Evolutionary conservation across 176 grass and related monocot genomes (phyloP).

Genomic region (Coix lacrymajobi): DNA sequence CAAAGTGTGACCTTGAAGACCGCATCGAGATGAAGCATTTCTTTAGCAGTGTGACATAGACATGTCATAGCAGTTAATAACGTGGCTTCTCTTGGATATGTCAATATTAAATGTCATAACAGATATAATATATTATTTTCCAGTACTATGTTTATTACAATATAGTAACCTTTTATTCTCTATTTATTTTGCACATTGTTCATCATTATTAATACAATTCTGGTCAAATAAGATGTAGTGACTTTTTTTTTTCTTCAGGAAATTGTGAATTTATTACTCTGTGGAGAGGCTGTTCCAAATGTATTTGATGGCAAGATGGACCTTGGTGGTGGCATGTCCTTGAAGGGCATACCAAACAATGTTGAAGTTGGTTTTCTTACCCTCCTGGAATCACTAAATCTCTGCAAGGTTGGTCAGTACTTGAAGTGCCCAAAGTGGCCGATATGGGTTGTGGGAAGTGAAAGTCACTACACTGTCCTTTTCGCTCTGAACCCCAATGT

Average conservation of each 20-base stretch:
- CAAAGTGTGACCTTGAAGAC: neutral
- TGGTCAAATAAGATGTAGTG: constrained; percentile 16
- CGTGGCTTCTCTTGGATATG: neutral
- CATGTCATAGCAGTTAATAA: neutral
- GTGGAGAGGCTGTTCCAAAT: constrained; percentile 97
- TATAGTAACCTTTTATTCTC: neutral
- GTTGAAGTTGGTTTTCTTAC: constrained; percentile 95
- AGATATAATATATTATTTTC: neutral
- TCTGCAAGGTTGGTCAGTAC: constrained; percentile 93
- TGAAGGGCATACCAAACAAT: constrained; percentile 77
- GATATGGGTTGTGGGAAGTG: constrained; percentile 98
- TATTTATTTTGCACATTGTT: constrained; percentile 3
- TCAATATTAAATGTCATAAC: neutral
- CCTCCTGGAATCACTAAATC: constrained; percentile 91
- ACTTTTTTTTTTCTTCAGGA: constrained; percentile 51
- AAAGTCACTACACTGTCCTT: constrained; percentile 97
- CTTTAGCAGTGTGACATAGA: neutral
- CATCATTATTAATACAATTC: neutral
- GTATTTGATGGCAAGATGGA: constrained; percentile 99
- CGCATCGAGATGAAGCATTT: neutral
- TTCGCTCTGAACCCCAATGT: constrained; percentile 75
- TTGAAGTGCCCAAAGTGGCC: constrained; percentile 93
- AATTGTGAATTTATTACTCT: constrained; percentile 99
- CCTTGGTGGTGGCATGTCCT: constrained; percentile 91
- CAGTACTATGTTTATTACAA: neutral